Evolutionary conservation across 2,329 filamentous ascomycete genomes (phyloP).

Genomic region (Pseudocercospora musae): DNA sequence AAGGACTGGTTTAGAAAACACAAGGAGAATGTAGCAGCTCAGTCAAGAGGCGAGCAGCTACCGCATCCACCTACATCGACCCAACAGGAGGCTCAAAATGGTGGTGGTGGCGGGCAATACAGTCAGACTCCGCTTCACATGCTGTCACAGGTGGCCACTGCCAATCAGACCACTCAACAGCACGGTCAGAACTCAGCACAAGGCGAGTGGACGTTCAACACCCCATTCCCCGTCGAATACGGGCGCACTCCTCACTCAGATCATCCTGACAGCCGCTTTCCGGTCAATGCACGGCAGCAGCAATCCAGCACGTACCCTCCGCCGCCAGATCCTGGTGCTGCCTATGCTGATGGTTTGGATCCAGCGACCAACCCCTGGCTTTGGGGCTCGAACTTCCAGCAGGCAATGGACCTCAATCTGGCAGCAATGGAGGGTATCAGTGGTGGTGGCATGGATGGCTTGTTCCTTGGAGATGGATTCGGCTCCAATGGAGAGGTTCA

Average conservation of each 20-base stretch:
- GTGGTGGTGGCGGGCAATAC: slow-evolving; percentile 3
- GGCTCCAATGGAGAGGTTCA: slow-evolving; percentile 19
- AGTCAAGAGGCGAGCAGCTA: slow-evolving; percentile 19
- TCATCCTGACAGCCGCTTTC: slow-evolving; percentile 20
- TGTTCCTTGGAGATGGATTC: slow-evolving; percentile 33
- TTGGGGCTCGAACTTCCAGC: slow-evolving; percentile 37
- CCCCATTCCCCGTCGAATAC: slow-evolving; percentile 23
- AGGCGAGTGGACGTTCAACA: slow-evolving; percentile 26
- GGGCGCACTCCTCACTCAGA: slow-evolving; percentile 10
- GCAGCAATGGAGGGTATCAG: slow-evolving; percentile 32
- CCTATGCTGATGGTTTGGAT: slow-evolving; percentile 10
- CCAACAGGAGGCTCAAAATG: slow-evolving; percentile 9
- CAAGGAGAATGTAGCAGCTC: slow-evolving; percentile 30
- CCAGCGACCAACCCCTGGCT: slow-evolving; percentile 25
- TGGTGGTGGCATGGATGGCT: slow-evolving; percentile 32
- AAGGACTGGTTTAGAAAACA: slow-evolving; percentile 44
- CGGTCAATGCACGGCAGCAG: slow-evolving; percentile 9
- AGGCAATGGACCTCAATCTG: slow-evolving; percentile 37
- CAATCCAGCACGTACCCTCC: slow-evolving; percentile 8
- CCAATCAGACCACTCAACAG: slow-evolving; percentile 15
- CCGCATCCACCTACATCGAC: slow-evolving; percentile 11
- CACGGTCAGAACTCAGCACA: slow-evolving; percentile 9
- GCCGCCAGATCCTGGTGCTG: slow-evolving; percentile 4
- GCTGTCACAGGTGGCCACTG: slow-evolving; percentile 27
- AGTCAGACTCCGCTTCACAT: slow-evolving; percentile 24